phyloP scores from a whole-genome alignment of 169 alveolate genomes.

The Cryptosporidium meleagridis region DNA sequence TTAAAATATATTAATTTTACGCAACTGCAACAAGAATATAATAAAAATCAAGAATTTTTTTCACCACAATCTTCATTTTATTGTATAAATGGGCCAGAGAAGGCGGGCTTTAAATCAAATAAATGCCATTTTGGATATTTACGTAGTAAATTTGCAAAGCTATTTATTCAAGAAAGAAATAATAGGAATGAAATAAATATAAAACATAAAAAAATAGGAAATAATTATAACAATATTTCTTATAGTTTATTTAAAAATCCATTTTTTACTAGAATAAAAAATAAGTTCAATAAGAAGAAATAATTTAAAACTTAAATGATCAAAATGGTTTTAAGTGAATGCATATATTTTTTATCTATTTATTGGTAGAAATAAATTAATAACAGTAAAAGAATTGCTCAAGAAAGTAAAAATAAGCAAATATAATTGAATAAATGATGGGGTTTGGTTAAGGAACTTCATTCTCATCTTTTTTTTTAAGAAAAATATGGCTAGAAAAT shows the following conservation, averaged over 20 bases:
- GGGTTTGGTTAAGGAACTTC: not conserved
- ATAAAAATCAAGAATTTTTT: not conserved
- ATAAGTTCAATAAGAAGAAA: not conserved
- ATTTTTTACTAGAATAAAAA: not conserved
- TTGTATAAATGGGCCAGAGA: not conserved
- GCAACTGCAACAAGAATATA: not conserved
- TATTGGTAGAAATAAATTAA: too few relatives aligned
- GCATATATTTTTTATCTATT: too few relatives aligned
- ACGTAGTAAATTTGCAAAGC: not conserved
- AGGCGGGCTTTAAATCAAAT: not conserved
- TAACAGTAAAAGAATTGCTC: too few relatives aligned
- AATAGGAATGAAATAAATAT: not conserved
- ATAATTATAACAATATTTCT: not conserved
- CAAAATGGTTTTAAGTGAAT: too few relatives aligned
- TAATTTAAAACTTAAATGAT: too few relatives aligned
- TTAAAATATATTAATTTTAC: not conserved
- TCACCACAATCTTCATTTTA: slow-evolving; percentile 1
- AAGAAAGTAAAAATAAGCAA: too few relatives aligned
- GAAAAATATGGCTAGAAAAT: too few relatives aligned
- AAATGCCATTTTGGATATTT: not conserved
- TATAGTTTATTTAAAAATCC: not conserved
- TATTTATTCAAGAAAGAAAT: not conserved
- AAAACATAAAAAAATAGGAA: too few relatives aligned
- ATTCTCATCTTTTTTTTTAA: not conserved
- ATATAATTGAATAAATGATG: not conserved